Evolutionary conservation across 352 stramenopile species (phyloP).

Genomic region (Globisporangium nunn): DNA sequence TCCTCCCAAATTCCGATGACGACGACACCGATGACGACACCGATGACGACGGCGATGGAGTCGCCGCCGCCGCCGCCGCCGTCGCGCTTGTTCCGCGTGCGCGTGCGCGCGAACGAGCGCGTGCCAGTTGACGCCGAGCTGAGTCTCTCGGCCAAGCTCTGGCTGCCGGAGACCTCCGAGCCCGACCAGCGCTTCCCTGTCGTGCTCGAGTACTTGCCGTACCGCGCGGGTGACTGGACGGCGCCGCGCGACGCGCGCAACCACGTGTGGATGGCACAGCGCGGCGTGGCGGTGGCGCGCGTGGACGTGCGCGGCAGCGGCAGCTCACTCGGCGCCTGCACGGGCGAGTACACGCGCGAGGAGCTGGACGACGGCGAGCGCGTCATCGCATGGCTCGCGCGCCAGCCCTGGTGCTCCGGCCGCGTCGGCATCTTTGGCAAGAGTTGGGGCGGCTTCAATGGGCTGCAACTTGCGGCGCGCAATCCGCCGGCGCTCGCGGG

Average conservation of each 20-base stretch:
- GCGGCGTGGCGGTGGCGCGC: conserved; percentile 34
- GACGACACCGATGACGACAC: no score
- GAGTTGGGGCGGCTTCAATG: conserved; percentile 50
- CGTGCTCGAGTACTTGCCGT: conserved; percentile 49
- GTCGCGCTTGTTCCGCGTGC: background rate
- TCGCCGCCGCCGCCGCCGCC: no score
- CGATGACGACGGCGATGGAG: no score
- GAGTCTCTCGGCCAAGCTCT: conserved; percentile 26
- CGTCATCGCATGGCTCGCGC: conserved; percentile 38
- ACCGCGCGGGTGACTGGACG: conserved; percentile 45
- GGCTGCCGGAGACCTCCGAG: conserved; percentile 13
- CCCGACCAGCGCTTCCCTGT: conserved; percentile 18
- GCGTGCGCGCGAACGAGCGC: background rate
- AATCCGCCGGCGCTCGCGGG: conserved; percentile 28
- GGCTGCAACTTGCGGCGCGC: conserved; percentile 36
- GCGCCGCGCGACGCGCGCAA: conserved; percentile 31
- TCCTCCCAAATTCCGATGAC: no score
- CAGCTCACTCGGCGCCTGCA: conserved; percentile 35
- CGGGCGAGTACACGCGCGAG: conserved; percentile 34
- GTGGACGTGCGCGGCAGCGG: conserved; percentile 43
- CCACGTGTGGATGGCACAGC: conserved; percentile 39
- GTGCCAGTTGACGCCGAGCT: conserved; percentile 1
- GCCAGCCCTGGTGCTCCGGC: conserved; percentile 35
- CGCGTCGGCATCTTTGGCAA: conserved; percentile 38
- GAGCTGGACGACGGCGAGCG: conserved; percentile 37